Evolutionary conservation across 1,284 basidiomycete genomes (phyloP).

Genomic region (Heliocybe sulcata): DNA sequence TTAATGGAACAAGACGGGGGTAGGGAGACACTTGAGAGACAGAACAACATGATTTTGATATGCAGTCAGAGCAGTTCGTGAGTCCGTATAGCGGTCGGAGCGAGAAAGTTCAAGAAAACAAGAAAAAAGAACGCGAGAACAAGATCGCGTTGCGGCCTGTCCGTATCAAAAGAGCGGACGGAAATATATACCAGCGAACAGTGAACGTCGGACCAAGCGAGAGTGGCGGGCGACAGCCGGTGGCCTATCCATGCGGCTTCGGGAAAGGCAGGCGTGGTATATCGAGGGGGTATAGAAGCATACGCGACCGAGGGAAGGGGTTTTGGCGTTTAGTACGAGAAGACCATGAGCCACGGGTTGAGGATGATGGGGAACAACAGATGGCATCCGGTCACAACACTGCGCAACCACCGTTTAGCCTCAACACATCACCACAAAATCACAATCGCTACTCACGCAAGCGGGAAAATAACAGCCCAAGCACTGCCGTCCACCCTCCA

Average conservation of each 20-base stretch:
- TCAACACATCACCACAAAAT: slow-evolving; percentile 16
- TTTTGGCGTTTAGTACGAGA: slow-evolving; percentile 37
- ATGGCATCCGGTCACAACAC: slow-evolving; percentile 24
- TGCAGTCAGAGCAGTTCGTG: not conserved
- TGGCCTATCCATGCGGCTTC: too few relatives aligned
- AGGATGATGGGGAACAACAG: slow-evolving; percentile 39
- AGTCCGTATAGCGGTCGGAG: not conserved
- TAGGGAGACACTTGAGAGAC: too few relatives aligned
- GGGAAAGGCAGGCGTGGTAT: too few relatives aligned
- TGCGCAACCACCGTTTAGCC: not conserved
- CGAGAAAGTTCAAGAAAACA: not conserved
- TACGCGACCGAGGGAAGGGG: too few relatives aligned
- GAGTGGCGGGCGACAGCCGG: not conserved
- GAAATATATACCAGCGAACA: not conserved
- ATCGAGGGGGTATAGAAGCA: too few relatives aligned
- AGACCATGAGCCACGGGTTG: slow-evolving; percentile 44
- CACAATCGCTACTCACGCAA: slow-evolving; percentile 17
- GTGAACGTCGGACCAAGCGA: not conserved
- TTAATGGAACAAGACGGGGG: too few relatives aligned
- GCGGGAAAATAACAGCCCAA: slow-evolving; percentile 38
- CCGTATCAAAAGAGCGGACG: not conserved
- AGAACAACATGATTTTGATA: not conserved
- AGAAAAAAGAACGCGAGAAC: not conserved
- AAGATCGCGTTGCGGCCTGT: not conserved
- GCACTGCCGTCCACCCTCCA: slow-evolving; percentile 35